phyloP scores from a whole-genome alignment of 2,329 filamentous ascomycete species.

The Pseudocercospora musae region DNA sequence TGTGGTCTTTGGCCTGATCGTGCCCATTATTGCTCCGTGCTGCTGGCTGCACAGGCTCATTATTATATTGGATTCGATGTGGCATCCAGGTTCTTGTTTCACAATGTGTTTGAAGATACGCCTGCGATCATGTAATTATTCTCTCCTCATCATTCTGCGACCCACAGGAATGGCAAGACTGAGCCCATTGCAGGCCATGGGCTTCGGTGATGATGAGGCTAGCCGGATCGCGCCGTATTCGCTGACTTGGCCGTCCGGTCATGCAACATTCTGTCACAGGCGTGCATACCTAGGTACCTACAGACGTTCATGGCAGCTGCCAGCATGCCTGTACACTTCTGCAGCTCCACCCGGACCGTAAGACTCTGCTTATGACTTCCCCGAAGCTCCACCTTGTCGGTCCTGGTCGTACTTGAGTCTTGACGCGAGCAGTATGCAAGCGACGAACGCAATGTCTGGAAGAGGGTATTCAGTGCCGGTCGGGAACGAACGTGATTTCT shows the following conservation, averaged over 20 bases:
- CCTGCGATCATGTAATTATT: too few relatives aligned
- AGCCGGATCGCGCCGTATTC: not conserved
- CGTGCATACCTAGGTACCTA: not conserved
- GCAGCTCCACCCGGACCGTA: not conserved
- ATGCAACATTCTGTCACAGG: not conserved
- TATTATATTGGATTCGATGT: not conserved
- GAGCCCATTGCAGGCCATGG: not conserved
- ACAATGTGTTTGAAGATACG: not conserved
- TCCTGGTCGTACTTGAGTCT: too few relatives aligned
- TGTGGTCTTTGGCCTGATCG: not conserved
- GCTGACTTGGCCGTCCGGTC: not conserved
- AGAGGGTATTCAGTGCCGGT: not conserved
- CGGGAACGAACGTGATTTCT: not conserved
- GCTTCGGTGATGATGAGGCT: not conserved
- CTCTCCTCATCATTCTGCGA: not conserved
- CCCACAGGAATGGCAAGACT: not conserved
- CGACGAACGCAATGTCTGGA: not conserved
- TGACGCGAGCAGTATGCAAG: not conserved
- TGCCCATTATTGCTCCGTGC: not conserved
- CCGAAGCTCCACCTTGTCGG: not conserved
- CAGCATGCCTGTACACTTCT: not conserved
- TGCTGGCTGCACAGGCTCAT: not conserved
- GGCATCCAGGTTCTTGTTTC: not conserved
- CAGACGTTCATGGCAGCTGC: not conserved
- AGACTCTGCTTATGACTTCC: not conserved